Base-by-base conservation (phyloP, 1,139 yeast genomes). In the Pichia sp. region DNA sequence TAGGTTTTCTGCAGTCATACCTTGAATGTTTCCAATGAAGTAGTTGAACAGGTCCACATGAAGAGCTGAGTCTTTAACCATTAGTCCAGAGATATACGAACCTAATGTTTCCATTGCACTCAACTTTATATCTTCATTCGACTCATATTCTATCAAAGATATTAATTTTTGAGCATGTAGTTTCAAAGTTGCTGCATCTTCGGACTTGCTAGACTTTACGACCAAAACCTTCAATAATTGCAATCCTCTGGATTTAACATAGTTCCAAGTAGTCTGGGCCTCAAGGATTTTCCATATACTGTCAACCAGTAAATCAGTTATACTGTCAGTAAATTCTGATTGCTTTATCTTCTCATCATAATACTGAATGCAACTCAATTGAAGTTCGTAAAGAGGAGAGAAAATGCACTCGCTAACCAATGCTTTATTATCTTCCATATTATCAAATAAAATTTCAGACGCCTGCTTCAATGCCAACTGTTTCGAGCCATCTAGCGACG, bases 21-120 rank as follows among this genome's bases (percentile, higher is more conserved):
- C 45, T 7, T 59, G 47, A 1, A 79, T 63, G 8, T 71, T 57
- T 0, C 53, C 36, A 45, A 73, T 58, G 75, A 81, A 78, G 13
- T 55, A 45, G 1, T 60, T 53, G 45, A 64, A 66, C 10, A 52
- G 23, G 3, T 53, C 38, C 6, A 45, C 40, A 6, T 62, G 62
- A 4, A 58, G 56, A 0, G 42, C 46, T 8, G 54, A 49, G 13
- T 49, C 43, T 13, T 11, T 5, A 8, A 50, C 8, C 54, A 58
- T 23, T 8, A 54, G 30, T 8, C 45, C 51, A 4, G 71, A 74
- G 19, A 73, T 67, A 45, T 77, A 67, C 0, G 76, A 68, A 0
- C 87, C 86, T 13, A 82, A 62, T 0, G 79, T 72, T 61, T 80
- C 81, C 50, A 83, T 64, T 0, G 81, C 74, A 2, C 79, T 72